Conservation (phyloP, 768 basidiomycete species). For the Strobilomyces dryophilus region DNA sequence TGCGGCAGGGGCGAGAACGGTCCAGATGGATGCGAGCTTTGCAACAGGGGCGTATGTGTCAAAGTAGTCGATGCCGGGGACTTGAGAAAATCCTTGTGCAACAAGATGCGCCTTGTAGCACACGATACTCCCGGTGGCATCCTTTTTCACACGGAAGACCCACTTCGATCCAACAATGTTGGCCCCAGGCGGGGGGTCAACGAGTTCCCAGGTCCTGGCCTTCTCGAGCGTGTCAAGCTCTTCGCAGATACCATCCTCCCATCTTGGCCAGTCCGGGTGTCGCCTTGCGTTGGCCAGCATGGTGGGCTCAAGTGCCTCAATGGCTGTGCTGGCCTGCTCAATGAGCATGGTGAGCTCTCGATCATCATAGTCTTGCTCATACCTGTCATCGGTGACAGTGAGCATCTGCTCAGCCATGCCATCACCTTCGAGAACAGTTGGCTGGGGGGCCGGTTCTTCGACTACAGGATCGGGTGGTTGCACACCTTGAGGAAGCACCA, state of each 20-base stretch:
- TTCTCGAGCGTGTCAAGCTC: not conserved
- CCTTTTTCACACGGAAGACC: not conserved
- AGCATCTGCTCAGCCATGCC: not conserved
- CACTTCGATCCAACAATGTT: not conserved
- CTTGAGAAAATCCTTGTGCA: not conserved
- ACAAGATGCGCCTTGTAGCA: not conserved
- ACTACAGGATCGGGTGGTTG: not conserved
- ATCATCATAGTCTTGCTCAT: too few relatives aligned
- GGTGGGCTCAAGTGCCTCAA: not conserved
- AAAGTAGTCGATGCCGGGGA: not conserved
- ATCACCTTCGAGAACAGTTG: too few relatives aligned
- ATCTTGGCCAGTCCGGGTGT: not conserved
- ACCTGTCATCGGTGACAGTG: not conserved
- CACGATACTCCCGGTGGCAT: not conserved
- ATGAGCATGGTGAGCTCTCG: not conserved
- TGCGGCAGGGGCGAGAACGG: not conserved
- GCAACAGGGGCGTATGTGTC: not conserved
- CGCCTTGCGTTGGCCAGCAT: not conserved
- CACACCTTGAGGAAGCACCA: not conserved
- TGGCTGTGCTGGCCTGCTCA: not conserved
- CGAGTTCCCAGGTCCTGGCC: not conserved
- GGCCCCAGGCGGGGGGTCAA: too few relatives aligned
- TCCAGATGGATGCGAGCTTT: not conserved
- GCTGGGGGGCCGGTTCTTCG: not conserved
- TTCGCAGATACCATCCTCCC: not conserved